phyloP scores from a whole-genome alignment of 2,329 filamentous ascomycete species.

The Amauroascus verrucosus region DNA sequence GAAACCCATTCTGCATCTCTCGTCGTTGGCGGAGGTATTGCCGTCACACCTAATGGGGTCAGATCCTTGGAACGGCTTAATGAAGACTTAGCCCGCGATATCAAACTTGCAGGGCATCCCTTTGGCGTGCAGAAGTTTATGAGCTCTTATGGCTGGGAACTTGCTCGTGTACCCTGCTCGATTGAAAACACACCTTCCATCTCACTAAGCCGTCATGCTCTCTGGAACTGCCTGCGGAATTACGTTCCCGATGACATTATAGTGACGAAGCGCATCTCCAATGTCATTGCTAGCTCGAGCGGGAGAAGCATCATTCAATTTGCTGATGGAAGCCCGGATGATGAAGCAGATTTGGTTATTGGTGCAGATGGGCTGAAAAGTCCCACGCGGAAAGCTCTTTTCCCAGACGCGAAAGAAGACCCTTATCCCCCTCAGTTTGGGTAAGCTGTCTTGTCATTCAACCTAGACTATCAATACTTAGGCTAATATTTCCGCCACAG shows the following conservation, averaged over 20 bases:
- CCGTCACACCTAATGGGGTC: conserved; percentile 33
- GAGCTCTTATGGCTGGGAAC: conserved; percentile 27
- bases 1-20: conserved; percentile 26
- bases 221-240: conserved; percentile 31
- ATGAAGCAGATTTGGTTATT: conserved; percentile 34
- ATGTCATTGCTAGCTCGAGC: conserved; percentile 22
- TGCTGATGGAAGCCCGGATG: conserved; percentile 25
- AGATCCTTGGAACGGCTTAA: conserved; percentile 31
- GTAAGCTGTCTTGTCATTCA: conserved; percentile 20
- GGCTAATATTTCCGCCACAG: conserved; percentile 17
- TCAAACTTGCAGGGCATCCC: conserved; percentile 29
- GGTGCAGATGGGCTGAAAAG: conserved; percentile 37
- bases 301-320: conserved; percentile 27
- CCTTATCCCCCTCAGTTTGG: conserved; percentile 34
- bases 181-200: conserved; percentile 23
- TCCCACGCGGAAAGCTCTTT: conserved; percentile 29
- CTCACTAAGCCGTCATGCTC: conserved; percentile 30
- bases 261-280: conserved; percentile 25
- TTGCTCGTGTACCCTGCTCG: conserved; percentile 21
- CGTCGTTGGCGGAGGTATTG: conserved; percentile 32
- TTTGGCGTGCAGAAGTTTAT: conserved; percentile 26
- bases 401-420: conserved; percentile 26
- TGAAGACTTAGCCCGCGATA: conserved; percentile 25
- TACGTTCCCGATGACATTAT: conserved; percentile 29
- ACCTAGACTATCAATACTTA: background rate